Base-by-base conservation (phyloP, 352 stramenopile genomes). In the Phytophthora brassicae region DNA sequence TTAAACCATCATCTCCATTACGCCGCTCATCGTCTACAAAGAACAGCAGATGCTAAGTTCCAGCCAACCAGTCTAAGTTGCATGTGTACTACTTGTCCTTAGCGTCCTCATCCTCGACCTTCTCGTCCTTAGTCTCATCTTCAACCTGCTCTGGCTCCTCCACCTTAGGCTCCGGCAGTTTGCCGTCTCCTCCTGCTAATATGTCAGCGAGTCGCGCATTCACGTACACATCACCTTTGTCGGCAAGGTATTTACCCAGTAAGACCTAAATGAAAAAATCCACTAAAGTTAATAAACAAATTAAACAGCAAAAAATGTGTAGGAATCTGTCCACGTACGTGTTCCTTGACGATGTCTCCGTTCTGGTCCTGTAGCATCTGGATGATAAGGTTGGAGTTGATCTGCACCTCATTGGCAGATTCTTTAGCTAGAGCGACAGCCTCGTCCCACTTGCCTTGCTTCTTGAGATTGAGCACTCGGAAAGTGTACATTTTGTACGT, bases 321-420 rank as follows among this genome's bases (percentile, higher is more conserved):
- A 6, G 2, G 20, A 4, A 7, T 13, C 36, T 24, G n/a, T 24
- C 12, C 19, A 66, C 74, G 39, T 55, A 86, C 74, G 63, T 84
- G 73, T 44, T 87, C 69, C 51, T 74, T 73, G 41, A 90, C 61
- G 47, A 81, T 77, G 29, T 77, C 67, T 63, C 80, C 82, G 56
- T 92, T 71, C 35, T 86, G 56, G 29, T 81, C 85, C 26, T 77
- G 70, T 31, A 94, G 70, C 50, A 94, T 66, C 61, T 75, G 56
- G 36, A 94, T 71, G 46, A 94, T 81, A 36, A 88, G 67, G 68
- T 90, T 73, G 24, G 86, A 86, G 72, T 94, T 94, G 66, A 94
- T 88, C 66, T 91, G 76, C 38, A 75, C 66, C 47, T 66, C 69
- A 29, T 83, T 72, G 3, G 83, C 81, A 6, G 80, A 81, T 49